A percentile compares a stretch with the other conserved stretches of the same genome.
These are phyloP conservation scores for Ustilago loliicola DNA, from an alignment of 1,284 basidiomycete genomes.

Conservation along the genomic window DNA sequence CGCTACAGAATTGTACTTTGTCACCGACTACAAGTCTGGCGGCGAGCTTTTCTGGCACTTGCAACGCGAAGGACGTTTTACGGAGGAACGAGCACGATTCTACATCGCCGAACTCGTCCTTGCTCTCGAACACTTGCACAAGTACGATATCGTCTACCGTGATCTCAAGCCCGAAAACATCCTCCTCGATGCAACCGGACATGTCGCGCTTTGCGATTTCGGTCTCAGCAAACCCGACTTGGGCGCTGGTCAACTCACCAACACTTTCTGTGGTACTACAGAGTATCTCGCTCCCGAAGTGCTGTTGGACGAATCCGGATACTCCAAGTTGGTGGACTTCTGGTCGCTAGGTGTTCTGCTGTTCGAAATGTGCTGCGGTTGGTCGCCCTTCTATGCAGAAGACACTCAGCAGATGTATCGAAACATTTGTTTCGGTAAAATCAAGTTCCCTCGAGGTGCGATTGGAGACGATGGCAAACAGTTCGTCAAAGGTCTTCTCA, in stretches of 20 bases:
- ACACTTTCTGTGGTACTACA: slow-evolving; percentile 93
- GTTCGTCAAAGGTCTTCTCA: slow-evolving; percentile 98
- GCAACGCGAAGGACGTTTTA: slow-evolving; percentile 95
- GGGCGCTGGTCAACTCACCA: slow-evolving; percentile 92
- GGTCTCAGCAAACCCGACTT: slow-evolving; percentile 97
- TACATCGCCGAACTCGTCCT: slow-evolving; percentile 96
- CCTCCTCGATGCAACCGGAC: slow-evolving; percentile 94
- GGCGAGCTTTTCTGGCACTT: slow-evolving; percentile 97
- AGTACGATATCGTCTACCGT: slow-evolving; percentile 98
- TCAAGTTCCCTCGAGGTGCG: slow-evolving; percentile 96
- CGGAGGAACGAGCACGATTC: slow-evolving; percentile 91
- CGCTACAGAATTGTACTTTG: slow-evolving; percentile 92
- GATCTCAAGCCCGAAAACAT: slow-evolving; percentile 99
- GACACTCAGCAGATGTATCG: slow-evolving; percentile 99
- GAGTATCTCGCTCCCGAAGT: slow-evolving; percentile 97
- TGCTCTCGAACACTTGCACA: slow-evolving; percentile 94
- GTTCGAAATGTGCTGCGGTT: slow-evolving; percentile 93
- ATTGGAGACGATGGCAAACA: slow-evolving; percentile 98
- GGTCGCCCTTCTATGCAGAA: slow-evolving; percentile 99
- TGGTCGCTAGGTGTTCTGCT: slow-evolving; percentile 84
- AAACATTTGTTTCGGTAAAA: slow-evolving; percentile 96
- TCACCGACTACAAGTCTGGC: slow-evolving; percentile 99
- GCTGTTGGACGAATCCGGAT: slow-evolving; percentile 97
- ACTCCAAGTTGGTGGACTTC: slow-evolving; percentile 98
- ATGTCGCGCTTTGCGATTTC: slow-evolving; percentile 98